Evolutionary conservation across 257 asterid genomes (phyloP).

Genomic region (Paulownia fortunei): DNA sequence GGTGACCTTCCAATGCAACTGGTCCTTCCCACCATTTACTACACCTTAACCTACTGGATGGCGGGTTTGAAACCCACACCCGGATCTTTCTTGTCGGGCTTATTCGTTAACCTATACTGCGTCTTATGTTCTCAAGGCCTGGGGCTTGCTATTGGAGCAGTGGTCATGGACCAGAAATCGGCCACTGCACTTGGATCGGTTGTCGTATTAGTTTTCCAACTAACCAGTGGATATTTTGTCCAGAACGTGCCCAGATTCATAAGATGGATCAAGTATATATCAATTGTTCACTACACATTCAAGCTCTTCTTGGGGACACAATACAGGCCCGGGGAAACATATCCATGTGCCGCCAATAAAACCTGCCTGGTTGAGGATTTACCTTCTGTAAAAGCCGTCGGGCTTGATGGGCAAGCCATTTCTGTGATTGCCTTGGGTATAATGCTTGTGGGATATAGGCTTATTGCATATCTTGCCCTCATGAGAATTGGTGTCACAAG

Average conservation of each 20-base stretch:
- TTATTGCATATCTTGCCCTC: conserved; percentile 58
- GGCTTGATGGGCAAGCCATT: conserved; percentile 38
- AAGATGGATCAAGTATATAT: conserved; percentile 57
- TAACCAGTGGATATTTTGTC: conserved; percentile 61
- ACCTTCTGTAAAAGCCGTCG: conserved; percentile 47
- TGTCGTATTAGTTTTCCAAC: conserved; percentile 43
- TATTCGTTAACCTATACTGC: conserved; percentile 36
- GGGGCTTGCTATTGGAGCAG: conserved; percentile 68
- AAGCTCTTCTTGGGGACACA: conserved; percentile 57
- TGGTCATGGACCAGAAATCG: conserved; percentile 48
- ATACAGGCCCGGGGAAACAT: conserved; percentile 45
- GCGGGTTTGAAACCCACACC: conserved; percentile 49
- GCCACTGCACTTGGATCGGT: conserved; percentile 55
- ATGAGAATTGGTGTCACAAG: conserved; percentile 55
- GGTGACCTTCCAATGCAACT: conserved; percentile 67
- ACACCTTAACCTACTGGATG: conserved; percentile 59
- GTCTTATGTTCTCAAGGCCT: conserved; percentile 61
- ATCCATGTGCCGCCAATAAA: conserved; percentile 38
- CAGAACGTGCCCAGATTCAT: conserved; percentile 53
- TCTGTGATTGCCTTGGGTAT: conserved; percentile 47
- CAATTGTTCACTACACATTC: conserved; percentile 46
- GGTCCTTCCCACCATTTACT: conserved; percentile 54
- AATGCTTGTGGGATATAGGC: conserved; percentile 61
- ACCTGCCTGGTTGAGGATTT: conserved; percentile 56
- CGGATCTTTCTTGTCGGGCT: conserved; percentile 37